phyloP scores from a whole-genome alignment of 2,329 filamentous ascomycete species.

The Claviceps sp. region DNA sequence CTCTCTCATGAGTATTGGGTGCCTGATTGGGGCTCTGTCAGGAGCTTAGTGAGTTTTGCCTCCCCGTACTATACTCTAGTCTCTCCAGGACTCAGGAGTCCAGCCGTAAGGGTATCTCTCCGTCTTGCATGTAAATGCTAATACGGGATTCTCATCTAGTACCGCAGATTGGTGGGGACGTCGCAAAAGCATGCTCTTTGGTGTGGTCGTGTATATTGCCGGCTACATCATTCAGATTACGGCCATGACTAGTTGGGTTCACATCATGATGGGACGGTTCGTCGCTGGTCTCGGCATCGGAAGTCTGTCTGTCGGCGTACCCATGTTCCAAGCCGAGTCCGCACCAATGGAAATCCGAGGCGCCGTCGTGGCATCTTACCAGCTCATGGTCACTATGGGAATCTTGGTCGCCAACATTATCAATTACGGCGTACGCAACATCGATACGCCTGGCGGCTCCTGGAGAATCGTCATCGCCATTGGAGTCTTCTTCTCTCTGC shows the following conservation, averaged over 20 bases:
- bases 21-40: slow-evolving; percentile 38
- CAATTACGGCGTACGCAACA: slow-evolving; percentile 36
- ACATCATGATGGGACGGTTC: slow-evolving; percentile 52
- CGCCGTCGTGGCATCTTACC: slow-evolving; percentile 54
- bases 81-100: too few species aligned
- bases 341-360: slow-evolving; percentile 50
- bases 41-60: slow-evolving; percentile 28
- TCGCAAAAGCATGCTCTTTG: slow-evolving; percentile 38
- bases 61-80: background rate
- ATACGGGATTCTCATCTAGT: slow-evolving; percentile 8
- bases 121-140: background rate
- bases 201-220: slow-evolving; percentile 43
- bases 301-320: slow-evolving; percentile 50
- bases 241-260: slow-evolving; percentile 44
- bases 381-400: slow-evolving; percentile 60
- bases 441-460: slow-evolving; percentile 28
- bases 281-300: slow-evolving; percentile 56
- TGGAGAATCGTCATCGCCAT: slow-evolving; percentile 52
- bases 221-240: slow-evolving; percentile 56
- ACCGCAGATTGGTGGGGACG: slow-evolving; percentile 46
- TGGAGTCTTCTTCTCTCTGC: slow-evolving; percentile 37
- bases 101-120: too few species aligned
- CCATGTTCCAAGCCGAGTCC: slow-evolving; percentile 54
- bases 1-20: slow-evolving; percentile 42
- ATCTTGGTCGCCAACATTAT: slow-evolving; percentile 45